These are phyloP conservation scores for Clarireedia sp. DNA, from an alignment of 2,329 filamentous ascomycete genomes.

Conservation along the genomic window DNA sequence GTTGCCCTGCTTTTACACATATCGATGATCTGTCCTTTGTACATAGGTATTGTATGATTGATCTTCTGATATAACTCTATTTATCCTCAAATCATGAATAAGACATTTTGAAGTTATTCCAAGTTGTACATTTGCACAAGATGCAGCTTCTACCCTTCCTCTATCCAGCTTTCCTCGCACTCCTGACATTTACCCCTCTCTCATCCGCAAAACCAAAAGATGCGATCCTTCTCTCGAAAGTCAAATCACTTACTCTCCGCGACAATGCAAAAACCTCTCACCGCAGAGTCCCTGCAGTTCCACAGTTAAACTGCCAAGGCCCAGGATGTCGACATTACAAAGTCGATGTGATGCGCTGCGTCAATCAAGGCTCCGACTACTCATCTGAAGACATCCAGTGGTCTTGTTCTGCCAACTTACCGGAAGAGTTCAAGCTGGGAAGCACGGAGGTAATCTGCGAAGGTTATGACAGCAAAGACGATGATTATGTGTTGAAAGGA, in stretches of 20 bases:
- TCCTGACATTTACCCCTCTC: constrained; percentile 21
- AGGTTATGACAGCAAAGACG: constrained; percentile 68
- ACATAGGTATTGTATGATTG: neutral
- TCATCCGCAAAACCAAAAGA: constrained; percentile 25
- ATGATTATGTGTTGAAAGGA: constrained; percentile 81
- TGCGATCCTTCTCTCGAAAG: constrained; percentile 54
- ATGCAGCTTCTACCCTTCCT: constrained; percentile 22
- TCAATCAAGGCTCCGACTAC: constrained; percentile 76
- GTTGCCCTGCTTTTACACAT: neutral
- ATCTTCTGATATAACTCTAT: neutral
- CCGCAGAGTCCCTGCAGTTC: constrained; percentile 67
- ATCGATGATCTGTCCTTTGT: constrained; percentile 6
- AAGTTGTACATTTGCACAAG: neutral
- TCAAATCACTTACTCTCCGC: constrained; percentile 73
- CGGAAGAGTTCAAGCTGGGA: constrained; percentile 61
- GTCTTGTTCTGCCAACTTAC: constrained; percentile 65
- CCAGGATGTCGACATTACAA: constrained; percentile 47
- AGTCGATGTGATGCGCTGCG: constrained; percentile 80
- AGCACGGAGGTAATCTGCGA: constrained; percentile 89
- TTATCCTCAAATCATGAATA: neutral
- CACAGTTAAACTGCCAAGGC: constrained; percentile 69
- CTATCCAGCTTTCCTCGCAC: constrained; percentile 18
- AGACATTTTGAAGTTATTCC: neutral
- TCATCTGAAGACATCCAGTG: constrained; percentile 76
- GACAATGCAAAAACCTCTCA: constrained; percentile 59